Conservation (phyloP, 2,329 filamentous ascomycete species). For the Ophiostoma angusticollis region DNA sequence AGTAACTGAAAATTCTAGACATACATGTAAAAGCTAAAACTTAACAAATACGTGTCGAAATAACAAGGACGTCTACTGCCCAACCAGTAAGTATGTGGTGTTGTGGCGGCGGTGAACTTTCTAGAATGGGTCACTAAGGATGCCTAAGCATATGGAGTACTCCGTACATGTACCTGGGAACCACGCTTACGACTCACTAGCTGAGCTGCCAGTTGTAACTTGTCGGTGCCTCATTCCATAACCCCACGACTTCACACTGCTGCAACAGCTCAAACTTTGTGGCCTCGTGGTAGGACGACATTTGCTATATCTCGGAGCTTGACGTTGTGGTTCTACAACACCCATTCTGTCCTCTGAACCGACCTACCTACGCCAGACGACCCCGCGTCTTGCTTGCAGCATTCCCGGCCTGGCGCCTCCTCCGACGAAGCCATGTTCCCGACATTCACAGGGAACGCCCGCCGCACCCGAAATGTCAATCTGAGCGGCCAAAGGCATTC, state of each 20-base stretch:
- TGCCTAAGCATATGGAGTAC: background rate
- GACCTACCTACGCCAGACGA: background rate
- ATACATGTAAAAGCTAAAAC: too few species aligned
- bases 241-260: background rate
- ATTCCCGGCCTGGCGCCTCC: background rate
- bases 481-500: constrained; percentile 64
- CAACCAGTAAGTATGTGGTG: background rate
- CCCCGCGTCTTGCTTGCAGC: constrained; percentile 5
- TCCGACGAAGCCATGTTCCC: constrained; percentile 57
- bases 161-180: too few species aligned
- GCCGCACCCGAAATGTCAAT: constrained; percentile 82
- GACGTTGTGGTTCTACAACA: background rate
- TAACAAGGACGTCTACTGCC: too few species aligned
- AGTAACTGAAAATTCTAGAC: too few species aligned
- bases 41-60: too few species aligned
- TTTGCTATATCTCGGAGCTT: background rate
- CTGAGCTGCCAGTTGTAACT: too few species aligned
- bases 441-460: constrained; percentile 78
- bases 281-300: background rate
- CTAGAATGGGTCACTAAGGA: constrained; percentile 11
- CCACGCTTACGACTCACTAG: too few species aligned
- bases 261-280: background rate
- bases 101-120: constrained; percentile 13
- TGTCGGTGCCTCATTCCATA: too few species aligned
- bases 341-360: background rate